These are phyloP conservation scores for Chenopodium berlandieri DNA, from an alignment of 148 eudicot species.

Conservation along the genomic window DNA sequence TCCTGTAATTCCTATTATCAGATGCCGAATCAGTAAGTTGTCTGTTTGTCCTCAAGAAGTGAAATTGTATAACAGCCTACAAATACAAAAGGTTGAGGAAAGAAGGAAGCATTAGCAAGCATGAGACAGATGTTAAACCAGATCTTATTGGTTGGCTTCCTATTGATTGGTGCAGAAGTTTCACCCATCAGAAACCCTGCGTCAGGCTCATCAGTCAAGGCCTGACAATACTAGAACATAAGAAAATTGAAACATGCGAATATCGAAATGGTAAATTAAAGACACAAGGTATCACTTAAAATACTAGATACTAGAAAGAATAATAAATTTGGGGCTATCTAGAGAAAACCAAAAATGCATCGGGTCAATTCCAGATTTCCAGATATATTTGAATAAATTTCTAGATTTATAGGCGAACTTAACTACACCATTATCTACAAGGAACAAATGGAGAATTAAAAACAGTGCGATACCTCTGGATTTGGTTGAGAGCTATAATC, in stretches of 20 bases:
- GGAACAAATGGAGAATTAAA: slow-evolving; percentile 5
- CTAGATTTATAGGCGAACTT: background rate
- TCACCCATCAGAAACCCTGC: slow-evolving; percentile 85
- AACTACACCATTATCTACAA: background rate
- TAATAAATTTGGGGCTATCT: background rate
- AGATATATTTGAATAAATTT: background rate
- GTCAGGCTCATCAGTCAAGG: slow-evolving; percentile 48
- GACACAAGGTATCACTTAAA: background rate
- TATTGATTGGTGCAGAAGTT: slow-evolving; percentile 65
- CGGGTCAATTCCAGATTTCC: background rate
- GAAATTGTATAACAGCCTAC: slow-evolving; percentile 13
- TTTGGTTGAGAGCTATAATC: slow-evolving; percentile 17
- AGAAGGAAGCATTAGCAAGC: slow-evolving; percentile 10
- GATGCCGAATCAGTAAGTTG: slow-evolving; percentile 17
- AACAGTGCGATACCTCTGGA: slow-evolving; percentile 25
- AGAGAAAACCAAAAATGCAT: background rate
- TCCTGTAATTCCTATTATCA: slow-evolving; percentile 65
- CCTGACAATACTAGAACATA: slow-evolving; percentile 26
- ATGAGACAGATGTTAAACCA: slow-evolving; percentile 11
- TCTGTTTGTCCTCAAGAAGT: slow-evolving; percentile 7
- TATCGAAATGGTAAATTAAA: background rate
- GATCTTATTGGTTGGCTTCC: slow-evolving; percentile 61
- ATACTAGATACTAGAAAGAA: background rate
- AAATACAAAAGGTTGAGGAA: slow-evolving; percentile 10
- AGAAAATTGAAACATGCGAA: slow-evolving; percentile 3